Evolutionary conservation across 305 asterid species (phyloP).

Genomic region (Lippia alba): DNA sequence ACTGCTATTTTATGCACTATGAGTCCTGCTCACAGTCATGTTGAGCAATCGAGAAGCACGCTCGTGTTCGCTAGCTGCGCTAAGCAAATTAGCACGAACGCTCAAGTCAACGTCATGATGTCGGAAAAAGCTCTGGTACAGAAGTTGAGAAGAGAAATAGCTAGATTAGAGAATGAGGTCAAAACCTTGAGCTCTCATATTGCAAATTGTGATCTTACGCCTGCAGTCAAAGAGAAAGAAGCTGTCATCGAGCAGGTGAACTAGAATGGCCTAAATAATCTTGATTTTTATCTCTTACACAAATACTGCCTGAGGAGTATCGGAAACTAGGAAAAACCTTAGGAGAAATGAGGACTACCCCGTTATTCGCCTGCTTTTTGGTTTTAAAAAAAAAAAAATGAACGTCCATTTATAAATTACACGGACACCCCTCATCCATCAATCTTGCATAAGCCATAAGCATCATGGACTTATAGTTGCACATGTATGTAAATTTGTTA

Average conservation of each 20-base stretch:
- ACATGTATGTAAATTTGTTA: not conserved
- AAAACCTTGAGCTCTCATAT: constrained; percentile 48
- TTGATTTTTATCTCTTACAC: no score
- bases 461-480: not conserved
- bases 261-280: no score
- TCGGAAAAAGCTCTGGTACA: constrained; percentile 71
- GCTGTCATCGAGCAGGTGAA: constrained; percentile 56
- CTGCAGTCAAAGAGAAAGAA: constrained; percentile 61
- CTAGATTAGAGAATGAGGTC: constrained; percentile 60
- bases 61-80: constrained; percentile 75
- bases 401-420: no score
- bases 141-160: constrained; percentile 60
- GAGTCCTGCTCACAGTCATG: constrained; percentile 76
- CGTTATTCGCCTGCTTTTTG: no score
- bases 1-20: constrained; percentile 78
- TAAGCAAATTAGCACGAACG: constrained; percentile 63
- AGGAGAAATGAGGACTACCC: no score
- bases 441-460: no score
- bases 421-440: no score
- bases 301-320: no score
- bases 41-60: constrained; percentile 75
- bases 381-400: no score
- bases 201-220: constrained; percentile 42
- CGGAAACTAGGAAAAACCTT: no score
- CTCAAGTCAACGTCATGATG: constrained; percentile 67